These are phyloP conservation scores for Nannizziopsis barbatae DNA, from an alignment of 2,329 filamentous ascomycete genomes.

Conservation along the genomic window DNA sequence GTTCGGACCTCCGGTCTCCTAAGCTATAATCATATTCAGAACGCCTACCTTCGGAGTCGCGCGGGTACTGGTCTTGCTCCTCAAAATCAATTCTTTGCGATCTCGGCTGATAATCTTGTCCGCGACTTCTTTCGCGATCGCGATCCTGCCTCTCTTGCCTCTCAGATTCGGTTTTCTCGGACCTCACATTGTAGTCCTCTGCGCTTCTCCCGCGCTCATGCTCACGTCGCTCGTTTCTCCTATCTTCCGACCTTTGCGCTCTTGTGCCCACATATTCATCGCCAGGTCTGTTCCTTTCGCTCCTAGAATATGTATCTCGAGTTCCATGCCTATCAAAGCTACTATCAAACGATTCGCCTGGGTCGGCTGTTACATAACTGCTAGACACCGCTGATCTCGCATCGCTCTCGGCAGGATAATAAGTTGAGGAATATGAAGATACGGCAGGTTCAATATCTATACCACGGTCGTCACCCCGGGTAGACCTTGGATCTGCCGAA, in stretches of 20 bases:
- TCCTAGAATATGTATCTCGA: background rate
- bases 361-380: constrained; percentile 32
- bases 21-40: too few species aligned
- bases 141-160: too few species aligned
- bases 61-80: background rate
- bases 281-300: constrained; percentile 8
- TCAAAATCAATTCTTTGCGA: background rate
- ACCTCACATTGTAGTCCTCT: too few species aligned
- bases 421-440: constrained; percentile 17
- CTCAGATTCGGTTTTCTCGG: too few species aligned
- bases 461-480: constrained; percentile 39
- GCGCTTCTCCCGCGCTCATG: background rate
- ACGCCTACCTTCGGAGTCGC: constrained; percentile 7
- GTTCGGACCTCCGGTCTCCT: too few species aligned
- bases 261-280: constrained; percentile 10
- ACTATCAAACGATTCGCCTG: constrained; percentile 19
- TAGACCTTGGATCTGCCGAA: constrained; percentile 29
- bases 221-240: constrained; percentile 4
- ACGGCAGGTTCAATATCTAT: constrained; percentile 21
- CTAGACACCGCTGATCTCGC: constrained; percentile 19
- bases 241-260: constrained; percentile 6
- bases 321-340: constrained; percentile 18
- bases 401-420: constrained; percentile 12
- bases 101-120: constrained; percentile 19
- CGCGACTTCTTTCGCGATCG: too few species aligned